phyloP scores from a whole-genome alignment of 768 basidiomycete genomes.

The Tulasnella sp. region DNA sequence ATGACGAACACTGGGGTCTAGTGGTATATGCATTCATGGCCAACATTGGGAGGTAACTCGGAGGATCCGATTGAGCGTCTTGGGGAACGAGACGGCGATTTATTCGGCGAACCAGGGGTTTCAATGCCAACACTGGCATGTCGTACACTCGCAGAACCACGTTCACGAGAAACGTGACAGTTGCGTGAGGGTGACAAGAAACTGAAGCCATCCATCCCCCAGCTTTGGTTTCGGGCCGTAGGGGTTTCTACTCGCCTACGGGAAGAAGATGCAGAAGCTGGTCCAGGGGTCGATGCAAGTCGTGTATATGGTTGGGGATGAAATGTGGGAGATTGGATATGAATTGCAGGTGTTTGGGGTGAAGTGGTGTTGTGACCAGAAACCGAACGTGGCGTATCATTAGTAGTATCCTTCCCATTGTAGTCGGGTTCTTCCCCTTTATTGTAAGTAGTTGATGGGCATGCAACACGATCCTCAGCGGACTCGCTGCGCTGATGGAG shows the following conservation, averaged over 20 bases:
- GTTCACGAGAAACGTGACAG: background rate
- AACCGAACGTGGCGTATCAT: no score
- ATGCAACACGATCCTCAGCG: background rate
- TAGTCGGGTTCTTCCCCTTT: background rate
- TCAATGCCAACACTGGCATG: background rate
- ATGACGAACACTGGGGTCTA: background rate
- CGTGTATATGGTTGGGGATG: no score
- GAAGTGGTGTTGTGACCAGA: no score
- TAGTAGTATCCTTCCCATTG: no score
- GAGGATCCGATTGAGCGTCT: conserved; percentile 5
- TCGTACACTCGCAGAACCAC: background rate
- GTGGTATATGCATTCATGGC: background rate
- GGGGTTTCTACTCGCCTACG: background rate
- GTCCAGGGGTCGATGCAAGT: no score
- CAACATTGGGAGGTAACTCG: background rate
- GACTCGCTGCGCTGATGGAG: background rate
- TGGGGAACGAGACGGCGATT: background rate
- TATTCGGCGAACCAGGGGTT: background rate
- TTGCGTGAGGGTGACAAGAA: background rate
- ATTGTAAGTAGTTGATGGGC: background rate
- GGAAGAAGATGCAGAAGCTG: background rate
- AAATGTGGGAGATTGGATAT: no score
- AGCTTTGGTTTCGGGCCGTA: background rate
- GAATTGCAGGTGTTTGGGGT: no score
- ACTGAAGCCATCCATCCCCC: background rate